Percentiles rank a stretch among this genome's conserved stretches.
Evolutionary conservation across 768 basidiomycete species (phyloP).

Genomic region (Hericium rajendrae): DNA sequence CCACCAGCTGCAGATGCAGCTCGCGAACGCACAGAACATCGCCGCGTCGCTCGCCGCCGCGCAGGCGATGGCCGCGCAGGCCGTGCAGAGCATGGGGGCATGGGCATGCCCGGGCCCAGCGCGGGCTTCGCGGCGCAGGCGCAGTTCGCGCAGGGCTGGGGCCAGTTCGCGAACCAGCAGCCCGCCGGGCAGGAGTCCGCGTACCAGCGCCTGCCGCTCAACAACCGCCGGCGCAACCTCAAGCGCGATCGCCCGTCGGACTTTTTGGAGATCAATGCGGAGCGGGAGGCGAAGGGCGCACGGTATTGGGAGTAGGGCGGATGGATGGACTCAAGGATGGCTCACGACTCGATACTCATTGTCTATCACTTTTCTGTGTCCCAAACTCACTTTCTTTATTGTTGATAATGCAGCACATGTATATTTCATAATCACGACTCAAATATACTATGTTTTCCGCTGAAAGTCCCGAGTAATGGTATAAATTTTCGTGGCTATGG

Average conservation of each 20-base stretch:
- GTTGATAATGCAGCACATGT: too few species aligned
- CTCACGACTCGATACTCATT: neutral
- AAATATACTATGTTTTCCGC: too few species aligned
- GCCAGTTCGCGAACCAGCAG: slow-evolving; percentile 50
- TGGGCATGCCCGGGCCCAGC: neutral
- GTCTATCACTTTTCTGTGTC: neutral
- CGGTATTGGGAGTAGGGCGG: slow-evolving; percentile 63
- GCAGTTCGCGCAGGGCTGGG: slow-evolving; percentile 18
- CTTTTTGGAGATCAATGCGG: slow-evolving; percentile 59
- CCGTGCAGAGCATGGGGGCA: neutral
- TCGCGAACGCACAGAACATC: slow-evolving; percentile 71
- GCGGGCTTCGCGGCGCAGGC: neutral
- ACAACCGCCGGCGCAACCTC: slow-evolving; percentile 65
- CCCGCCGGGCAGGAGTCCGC: slow-evolving; percentile 66
- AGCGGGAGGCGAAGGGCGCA: slow-evolving; percentile 46
- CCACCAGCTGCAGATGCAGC: slow-evolving; percentile 69
- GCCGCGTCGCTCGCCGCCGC: slow-evolving; percentile 43
- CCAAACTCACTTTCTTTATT: neutral
- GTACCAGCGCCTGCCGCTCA: slow-evolving; percentile 78
- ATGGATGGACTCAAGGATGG: neutral
- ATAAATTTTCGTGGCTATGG: too few species aligned
- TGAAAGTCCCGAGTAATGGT: too few species aligned
- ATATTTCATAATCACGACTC: too few species aligned
- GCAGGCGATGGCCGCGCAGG: slow-evolving; percentile 9
- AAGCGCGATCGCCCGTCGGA: slow-evolving; percentile 81